Percentiles rank a stretch among this genome's conserved stretches.
phyloP scores from a whole-genome alignment of 805 yeast species.

The Martiniozyma abietophila region DNA sequence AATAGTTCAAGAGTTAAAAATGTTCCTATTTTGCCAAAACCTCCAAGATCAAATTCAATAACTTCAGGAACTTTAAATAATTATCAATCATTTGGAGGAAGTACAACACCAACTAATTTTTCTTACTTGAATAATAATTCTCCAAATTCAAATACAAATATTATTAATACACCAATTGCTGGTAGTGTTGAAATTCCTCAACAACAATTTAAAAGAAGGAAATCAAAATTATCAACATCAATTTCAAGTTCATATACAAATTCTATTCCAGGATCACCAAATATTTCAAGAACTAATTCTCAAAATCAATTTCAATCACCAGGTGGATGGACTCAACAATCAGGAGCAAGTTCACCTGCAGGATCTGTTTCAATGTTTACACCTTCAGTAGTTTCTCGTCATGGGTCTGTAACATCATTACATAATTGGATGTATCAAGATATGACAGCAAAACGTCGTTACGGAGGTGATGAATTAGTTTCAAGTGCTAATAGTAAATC shows the following conservation, averaged over 20 bases:
- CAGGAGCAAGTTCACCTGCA: slow-evolving; percentile 13
- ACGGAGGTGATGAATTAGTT: not conserved
- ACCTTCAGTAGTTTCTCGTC: slow-evolving; percentile 18
- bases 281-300: not conserved
- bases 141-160: slow-evolving; percentile 13
- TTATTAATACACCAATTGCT: not conserved
- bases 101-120: no score
- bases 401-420: slow-evolving; percentile 17
- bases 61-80: slow-evolving; percentile 19
- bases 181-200: slow-evolving; percentile 11
- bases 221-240: slow-evolving; percentile 18
- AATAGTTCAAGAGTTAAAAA: slow-evolving; percentile 20
- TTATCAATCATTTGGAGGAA: no score
- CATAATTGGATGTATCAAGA: slow-evolving; percentile 21
- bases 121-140: no score
- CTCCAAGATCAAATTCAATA: slow-evolving; percentile 19
- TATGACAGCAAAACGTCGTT: slow-evolving; percentile 8
- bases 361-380: slow-evolving; percentile 7
- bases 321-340: no score
- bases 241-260: slow-evolving; percentile 11
- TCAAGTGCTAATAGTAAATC: slow-evolving; percentile 2
- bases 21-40: slow-evolving; percentile 29
- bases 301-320: no score
- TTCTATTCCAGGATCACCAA: slow-evolving; percentile 15
- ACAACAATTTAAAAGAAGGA: slow-evolving; percentile 23